These are phyloP conservation scores for Globisporangium nodosum DNA, from an alignment of 352 stramenopile genomes.

Conservation along the genomic window DNA sequence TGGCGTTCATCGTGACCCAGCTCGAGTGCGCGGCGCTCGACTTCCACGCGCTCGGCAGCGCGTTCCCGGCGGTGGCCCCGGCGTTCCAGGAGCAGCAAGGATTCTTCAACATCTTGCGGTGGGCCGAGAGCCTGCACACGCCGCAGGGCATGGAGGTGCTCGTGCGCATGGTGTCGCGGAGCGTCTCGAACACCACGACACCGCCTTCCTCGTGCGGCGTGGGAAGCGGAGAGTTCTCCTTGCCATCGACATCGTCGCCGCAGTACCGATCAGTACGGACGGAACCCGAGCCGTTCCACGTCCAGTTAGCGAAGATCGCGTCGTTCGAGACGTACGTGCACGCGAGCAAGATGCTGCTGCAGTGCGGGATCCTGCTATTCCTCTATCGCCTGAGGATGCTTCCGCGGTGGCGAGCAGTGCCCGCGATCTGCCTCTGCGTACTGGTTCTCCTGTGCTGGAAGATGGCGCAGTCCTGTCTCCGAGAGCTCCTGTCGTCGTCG, in stretches of 20 bases:
- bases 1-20: slow-evolving; percentile 22
- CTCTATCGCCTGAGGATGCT: slow-evolving; percentile 27
- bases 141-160: slow-evolving; percentile 34
- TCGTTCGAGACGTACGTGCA: slow-evolving; percentile 26
- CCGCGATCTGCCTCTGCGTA: slow-evolving; percentile 38
- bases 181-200: background rate
- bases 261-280: too few species aligned
- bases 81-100: slow-evolving; percentile 31
- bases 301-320: slow-evolving; percentile 15
- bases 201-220: background rate
- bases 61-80: slow-evolving; percentile 12
- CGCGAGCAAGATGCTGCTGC: slow-evolving; percentile 36
- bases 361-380: slow-evolving; percentile 44
- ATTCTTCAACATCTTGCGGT: slow-evolving; percentile 46
- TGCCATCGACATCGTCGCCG: background rate
- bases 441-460: slow-evolving; percentile 39
- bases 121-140: slow-evolving; percentile 44
- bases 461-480: slow-evolving; percentile 40
- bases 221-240: background rate
- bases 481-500: slow-evolving; percentile 19
- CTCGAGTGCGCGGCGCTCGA: slow-evolving; percentile 24
- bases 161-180: slow-evolving; percentile 6
- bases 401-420: slow-evolving; percentile 23
- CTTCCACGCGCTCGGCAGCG: slow-evolving; percentile 26
- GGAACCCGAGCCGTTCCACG: background rate